Percentiles rank a stretch among this genome's conserved stretches.
phyloP scores from a whole-genome alignment of 2,329 filamentous ascomycete genomes.

The Lecanicillium sp. region DNA sequence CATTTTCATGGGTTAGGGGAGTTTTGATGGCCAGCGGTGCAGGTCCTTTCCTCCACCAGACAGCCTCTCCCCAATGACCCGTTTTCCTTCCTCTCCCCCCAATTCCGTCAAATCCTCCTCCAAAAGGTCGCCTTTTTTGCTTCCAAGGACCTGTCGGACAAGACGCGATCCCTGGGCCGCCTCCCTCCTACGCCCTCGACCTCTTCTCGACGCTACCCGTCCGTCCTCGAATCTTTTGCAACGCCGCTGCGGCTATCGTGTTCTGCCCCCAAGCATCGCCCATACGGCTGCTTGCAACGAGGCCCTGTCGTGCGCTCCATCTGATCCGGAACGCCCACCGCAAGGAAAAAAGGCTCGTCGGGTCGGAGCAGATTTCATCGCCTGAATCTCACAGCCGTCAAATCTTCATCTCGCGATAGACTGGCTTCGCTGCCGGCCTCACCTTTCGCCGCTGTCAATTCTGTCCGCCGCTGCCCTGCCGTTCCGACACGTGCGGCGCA shows the following conservation, averaged over 20 bases:
- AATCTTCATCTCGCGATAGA: too few relatives aligned
- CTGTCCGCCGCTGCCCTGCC: constrained; percentile 8
- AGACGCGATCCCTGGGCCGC: not conserved
- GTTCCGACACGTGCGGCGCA: constrained; percentile 10
- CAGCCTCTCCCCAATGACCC: constrained; percentile 30
- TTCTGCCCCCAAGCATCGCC: too few relatives aligned
- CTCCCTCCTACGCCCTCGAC: not conserved
- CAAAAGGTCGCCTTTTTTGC: constrained; percentile 4
- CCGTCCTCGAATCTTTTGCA: constrained; percentile 6
- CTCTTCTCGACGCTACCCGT: constrained; percentile 1
- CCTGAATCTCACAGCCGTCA: too few relatives aligned
- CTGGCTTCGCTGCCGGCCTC: too few relatives aligned
- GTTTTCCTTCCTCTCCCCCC: constrained; percentile 26
- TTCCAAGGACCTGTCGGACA: too few relatives aligned
- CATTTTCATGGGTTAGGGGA: constrained; percentile 34
- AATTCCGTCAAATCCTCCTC: constrained; percentile 15
- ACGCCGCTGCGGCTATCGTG: not conserved
- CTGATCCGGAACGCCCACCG: too few relatives aligned
- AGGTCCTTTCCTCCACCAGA: constrained; percentile 30
- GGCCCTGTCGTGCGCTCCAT: too few relatives aligned
- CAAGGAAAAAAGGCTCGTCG: too few relatives aligned
- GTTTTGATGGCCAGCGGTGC: constrained; percentile 29
- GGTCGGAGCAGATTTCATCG: too few relatives aligned
- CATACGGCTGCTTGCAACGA: too few relatives aligned
- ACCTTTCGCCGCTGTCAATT: too few relatives aligned